Evolutionary conservation across 2,329 filamentous ascomycete genomes (phyloP), one percentile per base, ranked within the genome.

Genomic region (Pyricularia pennisetigena): DNA sequence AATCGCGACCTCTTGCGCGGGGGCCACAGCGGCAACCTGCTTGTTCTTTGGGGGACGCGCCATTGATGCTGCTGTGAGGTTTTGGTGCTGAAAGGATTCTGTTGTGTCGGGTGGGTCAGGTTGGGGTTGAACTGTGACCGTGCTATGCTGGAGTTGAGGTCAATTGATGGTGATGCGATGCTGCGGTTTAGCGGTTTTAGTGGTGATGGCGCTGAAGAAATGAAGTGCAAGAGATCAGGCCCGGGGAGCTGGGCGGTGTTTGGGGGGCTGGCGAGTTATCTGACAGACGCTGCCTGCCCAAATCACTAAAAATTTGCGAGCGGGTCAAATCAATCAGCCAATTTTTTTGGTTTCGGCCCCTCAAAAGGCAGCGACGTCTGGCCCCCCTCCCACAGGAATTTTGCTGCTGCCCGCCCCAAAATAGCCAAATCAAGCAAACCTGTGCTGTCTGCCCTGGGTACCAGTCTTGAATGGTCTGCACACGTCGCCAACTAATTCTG

Each of bases 41-140:
- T 73, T 71, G 68, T 72, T 72, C 72, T 73, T 73, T 57, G 72
- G 71, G 1, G 72, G 72, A 63, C 72, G 72, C 63, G 72, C 72
- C 72, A 74, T 74, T 65, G 69, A 24, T 67, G 68, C 23, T 69
- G 64, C n/a, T 49, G 41, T 49, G 41, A 49, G 20, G 41, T 49
- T 49, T 49, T 49, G 41, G 41, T 49, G 41, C 20, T 49, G 41
- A 49, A 49, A 49, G 41, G 41, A 49, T 49, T 20, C 41, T 49
- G 41, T 49, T 49, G 41, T 49, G 41, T 49, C 41, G 41, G 41
- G 41, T 49, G 41, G 41, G 41, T 49, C 41, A 49, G 41, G 41
- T 49, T 49, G 41, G 41, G 41, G 41, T 49, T 49, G 16, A 20
- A 49, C n/a, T 49, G 9, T 6, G 41, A 49, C 41, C 41, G 41